phyloP scores from a whole-genome alignment of 2,329 filamentous ascomycete genomes.

The Pseudocercospora fuligena region DNA sequence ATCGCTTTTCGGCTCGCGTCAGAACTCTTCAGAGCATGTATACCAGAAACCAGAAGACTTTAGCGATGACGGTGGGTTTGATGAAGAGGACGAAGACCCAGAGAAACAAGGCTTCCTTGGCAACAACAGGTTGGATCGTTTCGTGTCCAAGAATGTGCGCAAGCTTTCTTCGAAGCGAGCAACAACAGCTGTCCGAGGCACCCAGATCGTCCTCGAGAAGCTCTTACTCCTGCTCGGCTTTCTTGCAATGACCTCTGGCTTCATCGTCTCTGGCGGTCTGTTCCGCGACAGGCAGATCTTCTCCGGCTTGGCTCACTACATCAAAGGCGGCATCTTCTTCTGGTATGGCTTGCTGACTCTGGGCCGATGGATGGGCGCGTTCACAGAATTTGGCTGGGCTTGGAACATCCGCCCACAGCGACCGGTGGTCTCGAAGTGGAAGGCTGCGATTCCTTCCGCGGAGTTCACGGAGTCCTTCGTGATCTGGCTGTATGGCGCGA shows the following conservation, averaged over 20 bases:
- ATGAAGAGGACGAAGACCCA: conserved; percentile 47
- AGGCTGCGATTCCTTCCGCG: conserved; percentile 68
- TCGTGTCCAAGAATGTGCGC: conserved; percentile 32
- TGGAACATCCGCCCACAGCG: conserved; percentile 81
- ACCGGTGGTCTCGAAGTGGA: conserved; percentile 65
- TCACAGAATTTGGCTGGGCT: conserved; percentile 89
- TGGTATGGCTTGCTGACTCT: conserved; percentile 88
- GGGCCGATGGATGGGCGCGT: conserved; percentile 87
- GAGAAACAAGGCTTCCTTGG: conserved; percentile 52
- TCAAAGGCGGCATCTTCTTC: conserved; percentile 95
- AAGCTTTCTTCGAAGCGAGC: conserved; percentile 52
- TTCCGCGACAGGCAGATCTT: conserved; percentile 68
- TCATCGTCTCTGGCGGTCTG: conserved; percentile 78
- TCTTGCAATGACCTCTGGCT: conserved; percentile 71
- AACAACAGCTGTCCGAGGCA: conserved; percentile 62
- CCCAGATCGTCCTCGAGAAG: conserved; percentile 74
- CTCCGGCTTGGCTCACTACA: conserved; percentile 87
- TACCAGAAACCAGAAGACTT: conserved; percentile 30
- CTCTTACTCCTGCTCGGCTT: conserved; percentile 80
- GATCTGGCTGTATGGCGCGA: conserved; percentile 87
- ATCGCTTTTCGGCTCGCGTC: conserved; percentile 37
- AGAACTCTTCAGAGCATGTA: conserved; percentile 39
- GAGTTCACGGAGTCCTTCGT: conserved; percentile 90
- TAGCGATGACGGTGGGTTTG: conserved; percentile 39
- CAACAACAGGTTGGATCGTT: conserved; percentile 32